Evolutionary conservation across 2,329 filamentous ascomycete species (phyloP).

Genomic region (Talaromyces pinophilus): DNA sequence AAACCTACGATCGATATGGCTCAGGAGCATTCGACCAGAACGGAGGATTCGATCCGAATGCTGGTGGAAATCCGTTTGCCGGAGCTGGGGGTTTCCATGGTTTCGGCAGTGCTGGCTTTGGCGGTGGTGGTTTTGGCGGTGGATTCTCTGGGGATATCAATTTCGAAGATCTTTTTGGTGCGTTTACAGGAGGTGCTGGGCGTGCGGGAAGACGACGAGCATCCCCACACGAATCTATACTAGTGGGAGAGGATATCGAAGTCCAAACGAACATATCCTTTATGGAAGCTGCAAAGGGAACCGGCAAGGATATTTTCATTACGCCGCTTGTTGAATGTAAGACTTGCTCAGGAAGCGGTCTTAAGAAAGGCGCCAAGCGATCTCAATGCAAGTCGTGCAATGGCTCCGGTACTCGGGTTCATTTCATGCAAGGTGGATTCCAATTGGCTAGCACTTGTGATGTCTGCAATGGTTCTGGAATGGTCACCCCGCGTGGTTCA

Average conservation of each 20-base stretch:
- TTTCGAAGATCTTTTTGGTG: conserved; percentile 92
- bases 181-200: conserved; percentile 67
- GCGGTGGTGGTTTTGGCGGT: conserved; percentile 48
- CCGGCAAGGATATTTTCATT: conserved; percentile 82
- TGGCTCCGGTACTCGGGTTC: conserved; percentile 82
- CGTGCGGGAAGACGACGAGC: conserved; percentile 56
- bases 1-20: conserved; percentile 89
- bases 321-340: conserved; percentile 78
- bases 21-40: conserved; percentile 69
- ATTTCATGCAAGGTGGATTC: conserved; percentile 89
- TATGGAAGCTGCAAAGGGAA: conserved; percentile 92
- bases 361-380: conserved; percentile 77
- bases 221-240: conserved; percentile 68
- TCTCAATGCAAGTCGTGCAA: conserved; percentile 76
- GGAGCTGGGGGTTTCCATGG: conserved; percentile 63
- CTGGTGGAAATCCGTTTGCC: conserved; percentile 55
- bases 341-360: conserved; percentile 77
- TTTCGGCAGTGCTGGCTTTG: conserved; percentile 55
- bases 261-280: conserved; percentile 91
- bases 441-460: conserved; percentile 92
- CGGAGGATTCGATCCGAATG: conserved; percentile 76
- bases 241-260: conserved; percentile 96
- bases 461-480: conserved; percentile 76
- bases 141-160: conserved; percentile 84
- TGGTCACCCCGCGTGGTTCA: conserved; percentile 72